Base-by-base conservation (phyloP, 2,329 filamentous ascomycete species). In the Myriosclerotinia curreyana region DNA sequence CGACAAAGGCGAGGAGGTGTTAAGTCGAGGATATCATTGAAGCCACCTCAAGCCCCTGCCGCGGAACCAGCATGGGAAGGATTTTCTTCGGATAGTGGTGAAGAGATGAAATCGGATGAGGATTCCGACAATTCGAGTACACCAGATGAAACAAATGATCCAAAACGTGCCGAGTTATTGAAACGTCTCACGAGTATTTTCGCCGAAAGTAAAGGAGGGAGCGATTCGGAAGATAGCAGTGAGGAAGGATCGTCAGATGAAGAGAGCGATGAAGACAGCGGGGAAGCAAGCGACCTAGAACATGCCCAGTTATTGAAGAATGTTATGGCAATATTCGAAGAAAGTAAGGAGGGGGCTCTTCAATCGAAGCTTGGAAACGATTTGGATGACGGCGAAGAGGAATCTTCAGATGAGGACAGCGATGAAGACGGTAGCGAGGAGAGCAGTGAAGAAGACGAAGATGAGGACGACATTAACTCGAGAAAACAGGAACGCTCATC, bases 1-100 rank as follows among this genome's bases (percentile, higher is more conserved):
- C 84, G 92, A 60, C 92, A 94, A 76, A 89, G 88, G 69, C 82
- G 88, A 76, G 81, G 87, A 75, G 82, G 84, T 5, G 77, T 87
- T 20, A 81, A 82, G 66, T 82, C 81, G 3, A 88, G 83, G 66
- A 71, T 82, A 22, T 79, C 84, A 74, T 79, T 75, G 73, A 79
- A 75, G 70, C 80, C 79, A 66, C 76, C n/a, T n/a, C n/a, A 77
- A 64, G 75, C 77, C 1, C 73, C 76, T 17, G 49, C 42, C 4
- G 77, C 79, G 15, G 83, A 85, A 64, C 74, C 76, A 2, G 84
- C 84, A 68, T 90, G 86, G 86, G 79, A 80, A 66, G 87, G 87
- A 0, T 84, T 90, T 72, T 82, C 67, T 64, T 82, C 81, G n/a
- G 80, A 75, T 49, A 74, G 74, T 2, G 75, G 71, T 2, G 74